Evolutionary conservation across 306 rosid species (phyloP), one percentile per base, ranked within the genome.

Genomic region (Inga laurina): DNA sequence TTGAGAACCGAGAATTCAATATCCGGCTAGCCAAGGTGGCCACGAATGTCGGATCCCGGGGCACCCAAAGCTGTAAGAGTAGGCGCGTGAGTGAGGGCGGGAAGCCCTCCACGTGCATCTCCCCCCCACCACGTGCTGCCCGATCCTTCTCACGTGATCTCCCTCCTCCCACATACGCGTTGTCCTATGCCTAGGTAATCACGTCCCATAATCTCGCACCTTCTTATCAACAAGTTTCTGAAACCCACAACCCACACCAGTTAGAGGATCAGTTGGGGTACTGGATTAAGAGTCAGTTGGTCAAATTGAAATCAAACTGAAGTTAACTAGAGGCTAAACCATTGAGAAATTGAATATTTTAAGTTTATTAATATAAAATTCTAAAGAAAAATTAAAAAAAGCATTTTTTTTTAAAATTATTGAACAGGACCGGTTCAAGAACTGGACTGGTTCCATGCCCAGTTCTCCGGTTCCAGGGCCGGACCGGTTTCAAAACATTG

Each of bases 81-180:
- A 16, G 72, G 74, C 13, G 39, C 85, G 78, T 64, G 88, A 78
- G 81, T 81, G 78, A 85, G 9, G 88, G 85, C 85, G 85, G 88
- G 85, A 85, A 82, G 82, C 62, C 37, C 54, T 13, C 43, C 34
- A 61, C 2, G 52, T 79, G 74, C 73, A 18, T 19, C 12, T 39
- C 7, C 51, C 10, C 10, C 73, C 79, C 72, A 34, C 65, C 72
- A 43, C 83, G 74, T 82, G 72, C 52, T 15, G 48, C 65, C 76
- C 80, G 11, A 82, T 43, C 85, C 85, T 78, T 15, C n/a, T 65
- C 80, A 76, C 80, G 41, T 76, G 70, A 37, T 7, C 51, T 8
- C 4, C 52, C 39, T 10, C 13, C 37, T 59, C 21, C 68, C 15
- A 21, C 72, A 81, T 14, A 41, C 68, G 22, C 3, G 10, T 19